phyloP scores from a whole-genome alignment of 768 basidiomycete species.

The Sistotremastrum suecicum region DNA sequence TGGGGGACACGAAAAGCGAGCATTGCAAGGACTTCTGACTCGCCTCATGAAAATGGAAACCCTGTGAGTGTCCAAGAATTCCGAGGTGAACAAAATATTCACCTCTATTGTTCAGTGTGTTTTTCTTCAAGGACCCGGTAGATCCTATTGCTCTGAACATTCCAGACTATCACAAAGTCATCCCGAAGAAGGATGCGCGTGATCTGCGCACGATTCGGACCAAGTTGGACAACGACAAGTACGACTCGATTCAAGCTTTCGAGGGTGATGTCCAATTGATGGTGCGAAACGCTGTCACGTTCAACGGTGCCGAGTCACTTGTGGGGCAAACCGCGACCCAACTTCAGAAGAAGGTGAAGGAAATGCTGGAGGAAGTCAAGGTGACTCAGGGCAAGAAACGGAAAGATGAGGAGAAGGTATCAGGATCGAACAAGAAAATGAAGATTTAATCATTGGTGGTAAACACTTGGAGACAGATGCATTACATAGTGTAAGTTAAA shows the following conservation, averaged over 20 bases:
- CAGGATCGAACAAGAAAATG: too few species aligned
- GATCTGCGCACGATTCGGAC: constrained; percentile 72
- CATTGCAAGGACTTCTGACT: constrained; percentile 55
- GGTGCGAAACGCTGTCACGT: constrained; percentile 76
- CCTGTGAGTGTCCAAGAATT: constrained; percentile 26
- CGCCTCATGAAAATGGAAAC: constrained; percentile 49
- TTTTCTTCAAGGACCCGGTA: constrained; percentile 69
- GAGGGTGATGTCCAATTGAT: constrained; percentile 81
- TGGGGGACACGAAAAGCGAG: constrained; percentile 65
- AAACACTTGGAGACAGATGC: too few species aligned
- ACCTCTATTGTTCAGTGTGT: constrained; percentile 6
- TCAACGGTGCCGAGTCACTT: constrained; percentile 74
- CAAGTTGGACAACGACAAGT: constrained; percentile 73
- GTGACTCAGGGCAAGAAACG: constrained; percentile 49
- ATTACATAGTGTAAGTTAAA: too few species aligned
- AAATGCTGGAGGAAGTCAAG: constrained; percentile 35
- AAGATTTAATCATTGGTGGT: too few species aligned
- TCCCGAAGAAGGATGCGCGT: constrained; percentile 73
- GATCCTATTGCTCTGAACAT: constrained; percentile 74
- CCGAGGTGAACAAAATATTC: too few species aligned
- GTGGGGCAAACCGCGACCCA: constrained; percentile 50
- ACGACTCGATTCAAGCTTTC: constrained; percentile 62
- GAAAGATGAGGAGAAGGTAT: constrained; percentile 34
- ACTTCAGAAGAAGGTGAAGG: constrained; percentile 37
- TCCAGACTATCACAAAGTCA: constrained; percentile 79